Evolutionary conservation across 345 rosid genomes (phyloP).

Genomic region (Firmiana major): DNA sequence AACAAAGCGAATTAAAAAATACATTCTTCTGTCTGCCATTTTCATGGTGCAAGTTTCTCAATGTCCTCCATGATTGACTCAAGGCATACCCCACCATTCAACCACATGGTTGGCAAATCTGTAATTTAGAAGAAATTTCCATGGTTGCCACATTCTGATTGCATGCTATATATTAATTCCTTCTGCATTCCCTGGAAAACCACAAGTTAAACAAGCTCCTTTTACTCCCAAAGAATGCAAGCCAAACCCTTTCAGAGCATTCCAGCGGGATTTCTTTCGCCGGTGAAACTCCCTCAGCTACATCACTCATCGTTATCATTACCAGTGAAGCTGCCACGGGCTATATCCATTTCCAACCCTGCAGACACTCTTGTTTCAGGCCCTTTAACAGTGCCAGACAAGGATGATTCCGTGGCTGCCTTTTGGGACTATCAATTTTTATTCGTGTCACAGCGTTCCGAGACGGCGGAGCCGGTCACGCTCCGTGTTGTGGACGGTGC

Average conservation of each 20-base stretch:
- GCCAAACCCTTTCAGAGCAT: neutral
- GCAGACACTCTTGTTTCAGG: constrained; percentile 6
- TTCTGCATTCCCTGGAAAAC: neutral
- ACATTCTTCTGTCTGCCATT: constrained; percentile 37
- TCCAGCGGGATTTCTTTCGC: neutral
- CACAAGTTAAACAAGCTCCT: neutral
- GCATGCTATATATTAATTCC: neutral
- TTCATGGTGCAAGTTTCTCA: constrained; percentile 9
- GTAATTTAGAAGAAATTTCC: neutral
- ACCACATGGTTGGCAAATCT: constrained; percentile 5
- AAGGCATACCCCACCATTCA: constrained; percentile 1
- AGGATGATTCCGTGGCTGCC: constrained; percentile 50
- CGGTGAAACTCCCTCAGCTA: constrained; percentile 18
- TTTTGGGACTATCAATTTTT: constrained; percentile 87
- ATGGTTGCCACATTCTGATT: too few relatives aligned
- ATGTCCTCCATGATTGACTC: constrained; percentile 23
- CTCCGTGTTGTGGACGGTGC: constrained; percentile 52
- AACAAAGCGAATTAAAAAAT: neutral
- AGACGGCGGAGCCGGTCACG: constrained; percentile 44
- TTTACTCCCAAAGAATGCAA: constrained; percentile 5
- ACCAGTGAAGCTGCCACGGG: constrained; percentile 31
- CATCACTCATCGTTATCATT: constrained; percentile 22
- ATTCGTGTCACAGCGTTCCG: constrained; percentile 69
- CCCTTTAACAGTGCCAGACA: neutral
- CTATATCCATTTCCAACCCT: constrained; percentile 49